Conservation (phyloP, 345 rosid species). For the Noccaea bulbosa region DNA sequence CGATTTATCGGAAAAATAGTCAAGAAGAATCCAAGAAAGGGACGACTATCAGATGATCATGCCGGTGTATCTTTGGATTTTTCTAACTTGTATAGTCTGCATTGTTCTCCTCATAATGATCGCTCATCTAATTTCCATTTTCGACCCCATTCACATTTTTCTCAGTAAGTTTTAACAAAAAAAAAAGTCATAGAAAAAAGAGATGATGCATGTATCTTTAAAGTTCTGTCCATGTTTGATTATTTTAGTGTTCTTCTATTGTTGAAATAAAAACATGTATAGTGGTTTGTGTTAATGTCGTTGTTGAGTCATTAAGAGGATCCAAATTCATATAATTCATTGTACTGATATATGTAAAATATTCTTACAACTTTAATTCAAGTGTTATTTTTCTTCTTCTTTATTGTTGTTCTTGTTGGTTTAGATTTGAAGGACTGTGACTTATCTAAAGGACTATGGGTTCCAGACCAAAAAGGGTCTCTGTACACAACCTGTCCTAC, state of each 20-base stretch:
- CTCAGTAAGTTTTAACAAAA: constrained; percentile 1
- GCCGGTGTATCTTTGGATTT: too few species aligned
- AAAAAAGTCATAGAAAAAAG: not conserved
- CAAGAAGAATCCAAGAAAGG: too few species aligned
- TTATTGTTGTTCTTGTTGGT: not conserved
- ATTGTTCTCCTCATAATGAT: too few species aligned
- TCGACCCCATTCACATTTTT: too few species aligned
- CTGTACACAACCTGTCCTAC: constrained; percentile 63
- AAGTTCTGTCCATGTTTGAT: not conserved
- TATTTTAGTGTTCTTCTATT: not conserved
- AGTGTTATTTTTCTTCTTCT: not conserved
- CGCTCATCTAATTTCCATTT: too few species aligned
- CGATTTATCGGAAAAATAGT: too few species aligned
- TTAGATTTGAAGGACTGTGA: constrained; percentile 49
- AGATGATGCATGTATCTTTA: not conserved
- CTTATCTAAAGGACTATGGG: constrained; percentile 66
- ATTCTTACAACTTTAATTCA: not conserved
- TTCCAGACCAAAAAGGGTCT: constrained; percentile 52
- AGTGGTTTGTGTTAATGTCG: too few species aligned
- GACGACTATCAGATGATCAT: too few species aligned
- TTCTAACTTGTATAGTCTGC: too few species aligned
- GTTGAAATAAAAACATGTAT: not conserved
- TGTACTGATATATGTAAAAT: not conserved
- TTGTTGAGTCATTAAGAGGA: too few species aligned
- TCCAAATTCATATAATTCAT: too few species aligned